Base-by-base conservation (phyloP, 2,329 filamentous ascomycete species). In the Bertia moriformis region DNA sequence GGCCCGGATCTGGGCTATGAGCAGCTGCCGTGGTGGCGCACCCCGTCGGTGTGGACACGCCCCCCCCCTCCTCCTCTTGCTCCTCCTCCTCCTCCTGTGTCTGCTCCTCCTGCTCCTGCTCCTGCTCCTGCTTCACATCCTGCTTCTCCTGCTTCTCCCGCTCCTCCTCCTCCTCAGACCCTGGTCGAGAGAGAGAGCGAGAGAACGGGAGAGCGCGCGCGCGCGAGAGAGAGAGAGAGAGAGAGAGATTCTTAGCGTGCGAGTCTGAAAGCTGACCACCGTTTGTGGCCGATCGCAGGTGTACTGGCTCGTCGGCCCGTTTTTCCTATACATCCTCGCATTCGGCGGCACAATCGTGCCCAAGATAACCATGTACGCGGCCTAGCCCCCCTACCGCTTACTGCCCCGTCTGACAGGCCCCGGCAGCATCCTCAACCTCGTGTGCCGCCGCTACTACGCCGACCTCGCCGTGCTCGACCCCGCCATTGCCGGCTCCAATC, bases 261-360 rank as follows among this genome's bases (percentile, higher is more conserved):
- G n/a, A 13, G 17, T 13, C 19, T 42, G 18, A 39, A 39, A 30
- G 38, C 54, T 59, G 46, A 58, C 44, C 38, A 43, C 41, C n/a
- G n/a, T n/a, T n/a, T n/a, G n/a, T n/a, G n/a, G n/a, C n/a, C 27
- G n/a, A 19, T 13, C 13, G 22, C 43, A 84, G 83, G 73, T 93
- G 39, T 84, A 69, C 57, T 96, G 87, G 84, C 67, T 96, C 3
- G 57, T 96, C 4, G 74, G 72, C 0, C 83, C 87, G 1, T 91
- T 88, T 57, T 67, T 83, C 41, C 59, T 94, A 35, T 89, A 86
- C 53, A 85, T 86, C 0, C 64, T 93, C 40, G 87, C 88, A 0
- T 89, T 91, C 56, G 91, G 89, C 20, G 86, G 85, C 41, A 73
- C 84, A 4, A 66, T 91, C 4, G 84, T 95, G 5, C 88, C 89